Percentiles rank a stretch among this genome's conserved stretches.
phyloP scores from a whole-genome alignment of 495 filamentous ascomycete species.

The Lentithecium fluviatile region DNA sequence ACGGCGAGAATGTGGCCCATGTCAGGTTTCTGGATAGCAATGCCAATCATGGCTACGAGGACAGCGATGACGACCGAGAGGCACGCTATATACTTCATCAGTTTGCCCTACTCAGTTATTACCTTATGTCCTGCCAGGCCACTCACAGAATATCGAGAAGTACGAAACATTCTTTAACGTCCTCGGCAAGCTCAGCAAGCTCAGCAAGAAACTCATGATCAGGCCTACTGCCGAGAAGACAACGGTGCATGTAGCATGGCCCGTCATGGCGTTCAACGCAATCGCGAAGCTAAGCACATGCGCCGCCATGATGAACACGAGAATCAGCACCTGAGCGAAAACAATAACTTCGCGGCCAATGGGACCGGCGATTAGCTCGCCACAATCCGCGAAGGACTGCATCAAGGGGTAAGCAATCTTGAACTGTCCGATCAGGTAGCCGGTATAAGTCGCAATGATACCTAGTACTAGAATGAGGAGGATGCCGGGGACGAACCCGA shows the following conservation, averaged over 20 bases:
- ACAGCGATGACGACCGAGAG: conserved; percentile 64
- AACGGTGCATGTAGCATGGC: conserved; percentile 65
- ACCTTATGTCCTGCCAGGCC: conserved; percentile 17
- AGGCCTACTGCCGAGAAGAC: conserved; percentile 65
- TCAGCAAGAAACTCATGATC: conserved; percentile 59
- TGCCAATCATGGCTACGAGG: conserved; percentile 63
- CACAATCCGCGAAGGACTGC: conserved; percentile 69
- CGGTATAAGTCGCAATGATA: conserved; percentile 70
- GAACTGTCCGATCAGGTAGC: conserved; percentile 75
- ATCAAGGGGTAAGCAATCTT: conserved; percentile 71
- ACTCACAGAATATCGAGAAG: conserved; percentile 61
- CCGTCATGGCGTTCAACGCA: conserved; percentile 64
- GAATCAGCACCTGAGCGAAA: conserved; percentile 61
- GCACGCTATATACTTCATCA: conserved; percentile 50
- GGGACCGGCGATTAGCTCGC: conserved; percentile 61
- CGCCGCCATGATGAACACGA: conserved; percentile 73
- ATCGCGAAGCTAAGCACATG: conserved; percentile 75
- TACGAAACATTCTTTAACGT: conserved; percentile 60
- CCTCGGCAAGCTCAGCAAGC: conserved; percentile 65
- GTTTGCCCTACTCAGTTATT: conserved; percentile 22
- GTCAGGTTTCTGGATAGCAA: conserved; percentile 35
- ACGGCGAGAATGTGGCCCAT: conserved; percentile 31
- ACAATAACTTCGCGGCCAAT: conserved; percentile 66
- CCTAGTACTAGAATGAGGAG: conserved; percentile 63
- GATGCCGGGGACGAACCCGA: conserved; percentile 46